Conservation (phyloP, 2,329 filamentous ascomycete species). For the Aotearoamyces nothofagi region DNA sequence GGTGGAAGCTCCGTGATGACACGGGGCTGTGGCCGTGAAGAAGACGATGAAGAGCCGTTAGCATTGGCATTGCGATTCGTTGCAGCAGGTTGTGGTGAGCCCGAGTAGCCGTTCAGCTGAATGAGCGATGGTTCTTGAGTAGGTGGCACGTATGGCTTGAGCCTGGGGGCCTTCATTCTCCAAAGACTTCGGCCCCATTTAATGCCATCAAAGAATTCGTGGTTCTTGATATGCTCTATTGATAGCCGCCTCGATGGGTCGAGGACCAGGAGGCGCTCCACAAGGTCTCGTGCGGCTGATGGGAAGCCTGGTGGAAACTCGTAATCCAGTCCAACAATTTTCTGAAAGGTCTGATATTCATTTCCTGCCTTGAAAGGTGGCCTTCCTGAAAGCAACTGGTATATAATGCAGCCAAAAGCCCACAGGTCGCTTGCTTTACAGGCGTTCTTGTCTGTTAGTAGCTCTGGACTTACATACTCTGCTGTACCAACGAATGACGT, state of each 20-base stretch:
- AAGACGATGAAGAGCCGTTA: conserved; percentile 22
- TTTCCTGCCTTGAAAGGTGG: conserved; percentile 94
- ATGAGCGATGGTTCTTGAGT: conserved; percentile 59
- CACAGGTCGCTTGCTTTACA: conserved; percentile 96
- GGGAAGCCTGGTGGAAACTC: conserved; percentile 87
- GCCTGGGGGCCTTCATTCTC: conserved; percentile 75
- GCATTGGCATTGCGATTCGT: conserved; percentile 16
- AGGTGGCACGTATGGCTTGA: conserved; percentile 72
- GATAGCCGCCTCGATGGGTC: conserved; percentile 74
- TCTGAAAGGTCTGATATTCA: conserved; percentile 96
- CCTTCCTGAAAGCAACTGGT: conserved; percentile 86
- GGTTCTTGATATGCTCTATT: conserved; percentile 92
- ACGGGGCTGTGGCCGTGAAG: conserved; percentile 49
- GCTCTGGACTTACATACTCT: conserved; percentile 93
- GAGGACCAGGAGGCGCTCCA: conserved; percentile 79
- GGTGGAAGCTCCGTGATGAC: conserved; percentile 92
- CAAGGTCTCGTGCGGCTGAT: conserved; percentile 67
- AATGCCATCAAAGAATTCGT: conserved; percentile 86
- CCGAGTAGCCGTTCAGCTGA: conserved; percentile 43
- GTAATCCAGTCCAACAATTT: conserved; percentile 90
- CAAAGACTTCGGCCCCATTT: conserved; percentile 73
- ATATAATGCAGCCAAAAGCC: conserved; percentile 97
- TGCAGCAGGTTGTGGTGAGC: conserved; percentile 14
- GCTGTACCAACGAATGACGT: conserved; percentile 96
- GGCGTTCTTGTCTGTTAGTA: conserved; percentile 92